Evolutionary conservation across 2,329 filamentous ascomycete species (phyloP), one percentile per base, ranked within the genome.

Genomic region (Harringtonia aguacate): DNA sequence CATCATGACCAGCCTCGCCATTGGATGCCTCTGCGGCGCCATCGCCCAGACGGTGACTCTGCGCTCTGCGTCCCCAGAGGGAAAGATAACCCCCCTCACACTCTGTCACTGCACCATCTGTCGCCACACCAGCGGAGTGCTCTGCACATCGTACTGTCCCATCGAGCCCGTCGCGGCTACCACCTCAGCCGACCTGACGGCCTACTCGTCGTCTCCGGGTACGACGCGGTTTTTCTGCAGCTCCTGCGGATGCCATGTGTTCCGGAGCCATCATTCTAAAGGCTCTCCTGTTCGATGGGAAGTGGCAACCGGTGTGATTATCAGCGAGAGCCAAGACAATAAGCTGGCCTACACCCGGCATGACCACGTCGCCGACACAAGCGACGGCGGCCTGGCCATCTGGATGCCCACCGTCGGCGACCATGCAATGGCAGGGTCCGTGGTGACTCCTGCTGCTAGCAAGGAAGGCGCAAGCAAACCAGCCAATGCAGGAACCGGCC

Each of bases 171-270:
- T 33, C 0, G 53, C 55, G 0, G 22, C 35, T 44, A 17, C 14
- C 3, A 6, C 43, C 9, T 10, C 53, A 1, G 31, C 43, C 0
- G 47, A 45, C 2, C 48, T 63, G 18, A 30, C 39, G 10, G 36
- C 34, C 17, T 53, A 52, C n/a, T 21, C 50, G 2, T 41, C 50
- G 1, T 46, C 48, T 0, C 27, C 45, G 0, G 31, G 31, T 3
- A 49, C 50, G 2, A 55, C 49, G 2, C 52, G 59, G 6, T 64
- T 62, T 48, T 69, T 69, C 47, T 69, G 66, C 45, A 43, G 46
- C 0, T 54, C 42, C 2, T 69, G 66, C 39, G 65, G 67, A 2
- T 68, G 67, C 39, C 67, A 69, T 41, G 33, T 68, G 17, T 64
- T 67, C 42, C 57, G 57, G 9, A 44, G 20, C 39, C 14, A 15